Conservation (phyloP, 164 flowering plant species). For the Vitis cinerea region DNA sequence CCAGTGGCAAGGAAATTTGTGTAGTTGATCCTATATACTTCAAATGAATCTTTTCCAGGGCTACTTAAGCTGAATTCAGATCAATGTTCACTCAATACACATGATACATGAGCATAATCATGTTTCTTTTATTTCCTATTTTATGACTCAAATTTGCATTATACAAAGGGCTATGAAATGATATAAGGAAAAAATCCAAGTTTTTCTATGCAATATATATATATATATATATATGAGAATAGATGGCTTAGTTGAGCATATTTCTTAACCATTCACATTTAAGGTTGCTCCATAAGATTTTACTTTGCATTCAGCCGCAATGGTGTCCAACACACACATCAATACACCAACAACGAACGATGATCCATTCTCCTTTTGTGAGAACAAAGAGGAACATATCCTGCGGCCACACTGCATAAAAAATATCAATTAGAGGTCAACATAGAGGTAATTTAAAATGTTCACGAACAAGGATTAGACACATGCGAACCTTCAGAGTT, state of each 20-base stretch:
- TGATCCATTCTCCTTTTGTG: conserved; percentile 25
- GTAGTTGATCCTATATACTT: no score
- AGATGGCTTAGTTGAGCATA: not conserved
- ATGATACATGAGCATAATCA: not conserved
- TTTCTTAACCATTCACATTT: not conserved
- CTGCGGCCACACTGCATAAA: conserved; percentile 52
- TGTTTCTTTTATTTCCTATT: not conserved
- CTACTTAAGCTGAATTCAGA: no score
- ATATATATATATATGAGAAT: not conserved
- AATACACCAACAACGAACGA: conserved; percentile 36
- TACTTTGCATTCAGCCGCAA: conserved; percentile 57
- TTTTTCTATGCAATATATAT: no score
- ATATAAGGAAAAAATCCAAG: not conserved
- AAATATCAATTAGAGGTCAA: not conserved
- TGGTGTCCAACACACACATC: conserved; percentile 30
- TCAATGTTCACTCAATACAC: no score
- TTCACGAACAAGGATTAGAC: not conserved
- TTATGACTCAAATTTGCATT: not conserved
- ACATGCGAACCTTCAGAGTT: conserved; percentile 46
- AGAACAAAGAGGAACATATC: conserved; percentile 50
- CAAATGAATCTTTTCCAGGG: no score
- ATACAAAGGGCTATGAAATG: not conserved
- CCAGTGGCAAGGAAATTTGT: no score
- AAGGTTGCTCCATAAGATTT: not conserved
- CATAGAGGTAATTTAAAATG: not conserved